These are phyloP conservation scores for Yarrowia divulgata DNA, from an alignment of 805 yeast genomes.

Conservation along the genomic window DNA sequence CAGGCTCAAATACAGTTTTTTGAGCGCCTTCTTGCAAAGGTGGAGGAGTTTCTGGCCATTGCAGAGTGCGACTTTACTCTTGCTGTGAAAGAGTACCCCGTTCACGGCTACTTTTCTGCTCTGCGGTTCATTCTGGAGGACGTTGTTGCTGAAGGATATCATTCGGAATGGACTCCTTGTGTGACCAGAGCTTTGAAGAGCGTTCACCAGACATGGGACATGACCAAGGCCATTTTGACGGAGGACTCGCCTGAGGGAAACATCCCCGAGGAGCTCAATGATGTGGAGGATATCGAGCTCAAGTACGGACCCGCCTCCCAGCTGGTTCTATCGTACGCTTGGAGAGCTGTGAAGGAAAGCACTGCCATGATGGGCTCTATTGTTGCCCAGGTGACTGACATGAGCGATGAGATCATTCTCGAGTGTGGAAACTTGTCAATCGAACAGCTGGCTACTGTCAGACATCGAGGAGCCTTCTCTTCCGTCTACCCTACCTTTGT, in stretches of 20 bases:
- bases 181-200: constrained; percentile 41
- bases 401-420: constrained; percentile 49
- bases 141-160: constrained; percentile 41
- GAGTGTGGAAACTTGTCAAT: constrained; percentile 62
- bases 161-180: constrained; percentile 45
- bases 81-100: constrained; percentile 59
- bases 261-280: constrained; percentile 54
- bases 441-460: constrained; percentile 71
- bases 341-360: constrained; percentile 85
- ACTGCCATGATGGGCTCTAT: constrained; percentile 61
- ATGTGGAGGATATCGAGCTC: constrained; percentile 45
- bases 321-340: constrained; percentile 67
- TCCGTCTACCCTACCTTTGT: constrained; percentile 84
- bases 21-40: constrained; percentile 48
- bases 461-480: constrained; percentile 92
- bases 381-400: constrained; percentile 50
- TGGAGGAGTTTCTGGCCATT: constrained; percentile 51
- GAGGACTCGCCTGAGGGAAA: constrained; percentile 78
- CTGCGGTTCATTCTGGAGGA: constrained; percentile 57
- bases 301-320: constrained; percentile 53
- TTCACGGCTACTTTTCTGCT: constrained; percentile 76
- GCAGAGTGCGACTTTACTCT: constrained; percentile 52
- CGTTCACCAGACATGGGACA: constrained; percentile 54
- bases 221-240: constrained; percentile 59
- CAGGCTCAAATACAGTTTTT: constrained; percentile 47